These are phyloP conservation scores for Suhomyces choctaworum DNA, from an alignment of 1,139 yeast species.

Conservation along the genomic window DNA sequence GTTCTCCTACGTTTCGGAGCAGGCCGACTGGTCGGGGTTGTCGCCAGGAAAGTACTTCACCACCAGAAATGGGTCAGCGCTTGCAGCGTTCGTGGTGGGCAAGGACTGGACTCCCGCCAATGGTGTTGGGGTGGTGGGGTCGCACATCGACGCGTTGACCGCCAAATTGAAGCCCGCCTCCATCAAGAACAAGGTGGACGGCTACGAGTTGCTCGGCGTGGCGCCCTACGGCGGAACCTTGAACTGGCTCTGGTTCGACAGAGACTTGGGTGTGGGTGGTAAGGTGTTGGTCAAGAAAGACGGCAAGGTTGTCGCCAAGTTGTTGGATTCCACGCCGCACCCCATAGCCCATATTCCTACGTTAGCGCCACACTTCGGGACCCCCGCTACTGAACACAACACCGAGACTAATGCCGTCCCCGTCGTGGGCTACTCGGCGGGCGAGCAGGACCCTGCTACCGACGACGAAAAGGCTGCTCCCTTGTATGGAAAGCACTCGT, in stretches of 20 bases:
- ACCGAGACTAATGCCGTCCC: slow-evolving; percentile 65
- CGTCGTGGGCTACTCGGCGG: slow-evolving; percentile 47
- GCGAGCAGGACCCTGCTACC: slow-evolving; percentile 37
- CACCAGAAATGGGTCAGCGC: slow-evolving; percentile 53
- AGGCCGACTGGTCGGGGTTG: slow-evolving; percentile 43
- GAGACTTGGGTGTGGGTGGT: slow-evolving; percentile 71
- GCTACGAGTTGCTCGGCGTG: slow-evolving; percentile 63
- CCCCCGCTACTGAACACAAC: slow-evolving; percentile 50
- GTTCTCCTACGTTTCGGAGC: slow-evolving; percentile 54
- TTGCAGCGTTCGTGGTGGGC: slow-evolving; percentile 61
- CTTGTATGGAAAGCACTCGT: slow-evolving; percentile 59
- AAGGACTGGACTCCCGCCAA: slow-evolving; percentile 53
- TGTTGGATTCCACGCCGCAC: slow-evolving; percentile 59
- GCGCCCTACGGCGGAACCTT: slow-evolving; percentile 68
- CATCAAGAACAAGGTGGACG: slow-evolving; percentile 47
- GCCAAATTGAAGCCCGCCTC: slow-evolving; percentile 60
- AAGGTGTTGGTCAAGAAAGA: slow-evolving; percentile 47
- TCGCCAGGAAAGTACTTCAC: slow-evolving; percentile 55
- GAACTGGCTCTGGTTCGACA: slow-evolving; percentile 58
- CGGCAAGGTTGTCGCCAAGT: slow-evolving; percentile 36
- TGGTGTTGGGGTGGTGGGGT: slow-evolving; percentile 62
- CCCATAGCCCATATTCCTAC: slow-evolving; percentile 68
- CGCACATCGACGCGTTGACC: slow-evolving; percentile 62
- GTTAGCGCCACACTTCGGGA: slow-evolving; percentile 67
- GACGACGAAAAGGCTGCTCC: slow-evolving; percentile 64